Conservation (phyloP, 2,329 filamentous ascomycete species). For the Diaporthe batatas region DNA sequence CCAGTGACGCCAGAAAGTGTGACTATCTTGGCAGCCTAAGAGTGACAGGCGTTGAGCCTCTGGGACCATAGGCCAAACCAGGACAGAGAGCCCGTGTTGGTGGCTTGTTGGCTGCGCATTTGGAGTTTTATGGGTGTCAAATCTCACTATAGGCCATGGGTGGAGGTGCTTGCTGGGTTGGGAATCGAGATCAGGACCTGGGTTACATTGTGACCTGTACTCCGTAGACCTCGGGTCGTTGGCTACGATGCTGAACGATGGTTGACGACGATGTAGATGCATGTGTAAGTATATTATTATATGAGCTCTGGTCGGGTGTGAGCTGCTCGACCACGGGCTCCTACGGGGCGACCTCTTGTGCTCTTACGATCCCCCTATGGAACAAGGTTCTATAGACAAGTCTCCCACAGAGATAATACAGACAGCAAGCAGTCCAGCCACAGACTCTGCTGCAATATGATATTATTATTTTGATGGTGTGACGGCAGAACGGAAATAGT, state of each 20-base stretch:
- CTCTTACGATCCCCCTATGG: too few relatives aligned
- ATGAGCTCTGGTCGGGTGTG: too few relatives aligned
- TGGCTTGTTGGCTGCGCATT: not conserved
- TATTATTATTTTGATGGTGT: too few relatives aligned
- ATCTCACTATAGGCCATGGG: constrained; percentile 23
- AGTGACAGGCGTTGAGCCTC: not conserved
- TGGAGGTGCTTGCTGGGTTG: not conserved
- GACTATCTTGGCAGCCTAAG: not conserved
- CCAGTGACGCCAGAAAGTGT: too few relatives aligned
- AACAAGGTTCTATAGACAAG: too few relatives aligned
- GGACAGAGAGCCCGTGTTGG: constrained; percentile 6
- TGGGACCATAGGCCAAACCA: not conserved
- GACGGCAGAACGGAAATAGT: too few relatives aligned
- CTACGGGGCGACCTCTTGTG: too few relatives aligned
- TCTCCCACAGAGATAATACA: too few relatives aligned
- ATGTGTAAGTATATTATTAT: not conserved
- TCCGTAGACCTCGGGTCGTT: not conserved
- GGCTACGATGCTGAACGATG: not conserved
- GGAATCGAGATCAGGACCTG: constrained; percentile 19
- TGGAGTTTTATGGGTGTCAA: constrained; percentile 13
- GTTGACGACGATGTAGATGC: too few relatives aligned
- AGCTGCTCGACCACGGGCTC: too few relatives aligned
- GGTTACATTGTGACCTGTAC: constrained; percentile 5
- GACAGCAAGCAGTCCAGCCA: too few relatives aligned
- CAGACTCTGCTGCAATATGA: too few relatives aligned